Evolutionary conservation across 2,329 filamentous ascomycete genomes (phyloP).

Genomic region (Trichophyton benhamiae): DNA sequence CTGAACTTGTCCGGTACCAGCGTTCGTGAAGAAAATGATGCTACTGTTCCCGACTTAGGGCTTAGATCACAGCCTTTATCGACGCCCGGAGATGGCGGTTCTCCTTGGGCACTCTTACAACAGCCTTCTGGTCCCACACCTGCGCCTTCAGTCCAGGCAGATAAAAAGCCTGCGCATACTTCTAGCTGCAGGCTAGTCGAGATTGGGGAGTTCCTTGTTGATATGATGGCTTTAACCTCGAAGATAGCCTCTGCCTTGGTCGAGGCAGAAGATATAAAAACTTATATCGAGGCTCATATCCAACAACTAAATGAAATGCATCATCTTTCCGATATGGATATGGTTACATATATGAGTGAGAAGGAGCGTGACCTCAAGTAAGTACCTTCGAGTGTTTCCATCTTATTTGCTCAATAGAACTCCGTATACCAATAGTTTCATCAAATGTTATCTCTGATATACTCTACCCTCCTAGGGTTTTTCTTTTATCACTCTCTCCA

Average conservation of each 20-base stretch:
- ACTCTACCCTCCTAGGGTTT: too few species aligned
- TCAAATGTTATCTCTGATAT: too few species aligned
- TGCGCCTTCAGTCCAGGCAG: background rate
- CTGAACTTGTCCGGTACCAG: background rate
- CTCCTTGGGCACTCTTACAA: background rate
- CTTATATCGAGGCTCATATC: background rate
- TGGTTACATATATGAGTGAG: background rate
- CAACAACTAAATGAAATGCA: background rate
- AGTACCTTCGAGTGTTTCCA: background rate
- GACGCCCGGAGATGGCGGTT: background rate
- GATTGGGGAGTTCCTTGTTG: background rate
- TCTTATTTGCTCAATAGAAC: too few species aligned
- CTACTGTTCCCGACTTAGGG: background rate
- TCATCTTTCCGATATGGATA: conserved; percentile 1
- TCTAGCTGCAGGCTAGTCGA: background rate
- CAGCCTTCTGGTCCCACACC: conserved; percentile 1
- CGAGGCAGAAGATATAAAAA: conserved; percentile 2
- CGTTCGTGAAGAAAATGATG: background rate
- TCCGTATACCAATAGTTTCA: too few species aligned
- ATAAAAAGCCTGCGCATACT: background rate
- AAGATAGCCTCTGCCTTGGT: background rate
- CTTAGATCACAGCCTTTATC: background rate
- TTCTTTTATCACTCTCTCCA: too few species aligned
- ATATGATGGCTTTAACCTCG: background rate
- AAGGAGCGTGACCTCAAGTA: background rate